Percentiles rank a stretch among this genome's conserved stretches.
Evolutionary conservation across 441 rosid species (phyloP).

Genomic region (Mallotus japonicus): DNA sequence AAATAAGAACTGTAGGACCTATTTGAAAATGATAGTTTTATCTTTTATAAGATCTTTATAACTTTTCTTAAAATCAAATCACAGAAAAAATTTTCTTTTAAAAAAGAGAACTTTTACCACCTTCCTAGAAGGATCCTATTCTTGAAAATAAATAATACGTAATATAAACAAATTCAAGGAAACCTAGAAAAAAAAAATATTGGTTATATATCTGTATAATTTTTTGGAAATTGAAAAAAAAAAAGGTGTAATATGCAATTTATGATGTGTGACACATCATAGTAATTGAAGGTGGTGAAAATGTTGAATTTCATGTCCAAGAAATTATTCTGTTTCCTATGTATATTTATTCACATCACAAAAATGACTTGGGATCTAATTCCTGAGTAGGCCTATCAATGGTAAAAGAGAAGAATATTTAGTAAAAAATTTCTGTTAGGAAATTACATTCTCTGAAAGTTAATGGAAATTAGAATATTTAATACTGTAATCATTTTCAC

Average conservation of each 20-base stretch:
- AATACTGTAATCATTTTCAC: too few species aligned
- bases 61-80: background rate
- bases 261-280: too few species aligned
- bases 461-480: too few species aligned
- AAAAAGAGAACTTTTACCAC: constrained; percentile 34
- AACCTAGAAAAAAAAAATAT: background rate
- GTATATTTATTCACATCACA: background rate
- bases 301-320: background rate
- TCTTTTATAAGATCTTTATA: constrained; percentile 9
- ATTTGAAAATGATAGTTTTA: constrained; percentile 10
- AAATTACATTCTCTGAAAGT: background rate
- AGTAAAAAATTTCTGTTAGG: background rate
- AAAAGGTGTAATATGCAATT: too few species aligned
- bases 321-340: background rate
- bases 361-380: constrained; percentile 1
- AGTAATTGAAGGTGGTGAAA: background rate
- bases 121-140: constrained; percentile 42
- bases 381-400: background rate
- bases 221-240: too few species aligned
- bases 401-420: background rate
- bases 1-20: constrained; percentile 4
- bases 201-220: too few species aligned
- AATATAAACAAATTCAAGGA: background rate
- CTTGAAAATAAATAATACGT: background rate
- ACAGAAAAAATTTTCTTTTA: background rate